Evolutionary conservation across 192 early-diverging fungal species (phyloP), one percentile per base, ranked within the genome.

Genomic region (Neocallimastix lanati): DNA sequence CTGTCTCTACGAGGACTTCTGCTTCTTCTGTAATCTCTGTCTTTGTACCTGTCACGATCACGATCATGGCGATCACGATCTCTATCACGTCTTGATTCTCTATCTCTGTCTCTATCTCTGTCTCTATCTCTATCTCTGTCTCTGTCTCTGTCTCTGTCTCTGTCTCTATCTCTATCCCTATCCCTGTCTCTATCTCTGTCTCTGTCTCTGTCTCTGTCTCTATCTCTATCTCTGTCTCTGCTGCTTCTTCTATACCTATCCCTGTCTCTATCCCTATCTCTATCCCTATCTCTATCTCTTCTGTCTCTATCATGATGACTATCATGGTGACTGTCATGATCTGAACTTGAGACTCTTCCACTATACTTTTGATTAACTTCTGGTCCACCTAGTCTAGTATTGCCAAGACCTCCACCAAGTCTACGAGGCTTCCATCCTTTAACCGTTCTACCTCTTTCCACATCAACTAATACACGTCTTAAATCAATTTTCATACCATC

Each of bases 401-500:
- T 86, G 18, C 94, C 94, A 29, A 94, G 86, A 29, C 94, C 94
- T 78, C 94, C 93, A 80, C 91, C 93, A 11, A 96, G 84, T n/a
- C 92, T 87, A 78, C 92, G 90, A 29, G 97, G 97, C 76, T 86
- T 86, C 97, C 97, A 98, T 77, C 92, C 95, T 81, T 95, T 96
- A 16, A 98, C 97, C 5, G 97, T 98, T 58, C 97, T 89, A 12
- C 96, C 97, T 79, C 96, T 91, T 83, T 98, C 97, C 28, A 98
- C 96, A 83, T 98, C 97, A 3, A 97, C 95, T 28, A 97, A 84
- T 28, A 97, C 86, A 37, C 94, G 90, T 28, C 94, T 90, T 28
- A 93, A 94, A 76, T 93, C 85, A 28, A 98, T 88, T 81, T 94
- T 94, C 78, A 93, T 84, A 5, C 94, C 95, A 84, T 98, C 97